These are phyloP conservation scores for Podaxis sp. DNA, from an alignment of 768 basidiomycete species.

Conservation along the genomic window DNA sequence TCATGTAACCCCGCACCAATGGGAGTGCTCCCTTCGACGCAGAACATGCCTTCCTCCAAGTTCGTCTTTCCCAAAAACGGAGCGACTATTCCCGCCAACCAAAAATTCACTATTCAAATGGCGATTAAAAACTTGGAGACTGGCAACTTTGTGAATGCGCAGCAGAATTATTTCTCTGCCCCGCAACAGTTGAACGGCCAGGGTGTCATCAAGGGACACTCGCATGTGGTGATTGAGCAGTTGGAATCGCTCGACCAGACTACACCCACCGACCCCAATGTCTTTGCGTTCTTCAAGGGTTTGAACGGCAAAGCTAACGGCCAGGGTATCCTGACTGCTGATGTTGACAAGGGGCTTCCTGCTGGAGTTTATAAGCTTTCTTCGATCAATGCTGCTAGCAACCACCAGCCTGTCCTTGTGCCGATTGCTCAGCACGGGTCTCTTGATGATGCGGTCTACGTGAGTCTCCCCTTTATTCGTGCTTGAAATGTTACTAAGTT, in stretches of 20 bases:
- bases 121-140: conserved; percentile 43
- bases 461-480: conserved; percentile 26
- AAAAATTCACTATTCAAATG: conserved; percentile 51
- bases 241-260: conserved; percentile 46
- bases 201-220: conserved; percentile 56
- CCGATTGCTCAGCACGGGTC: conserved; percentile 60
- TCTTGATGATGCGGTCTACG: conserved; percentile 57
- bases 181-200: conserved; percentile 52
- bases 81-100: conserved; percentile 42
- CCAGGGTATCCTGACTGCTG: conserved; percentile 47
- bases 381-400: conserved; percentile 55
- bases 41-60: conserved; percentile 50
- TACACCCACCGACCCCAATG: conserved; percentile 43
- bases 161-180: conserved; percentile 52
- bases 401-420: conserved; percentile 62
- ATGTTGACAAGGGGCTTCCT: conserved; percentile 56
- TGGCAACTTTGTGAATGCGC: conserved; percentile 55
- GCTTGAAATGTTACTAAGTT: not conserved
- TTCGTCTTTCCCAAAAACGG: conserved; percentile 46
- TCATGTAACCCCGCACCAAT: conserved; percentile 65
- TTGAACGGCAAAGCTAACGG: conserved; percentile 25
- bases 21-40: conserved; percentile 48
- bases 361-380: conserved; percentile 58
- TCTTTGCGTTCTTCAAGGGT: conserved; percentile 1
- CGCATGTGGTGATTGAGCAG: conserved; percentile 57